Evolutionary conservation across 164 flowering plant genomes (phyloP), one percentile per base, ranked within the genome.

Genomic region (Buxus sempervirens): DNA sequence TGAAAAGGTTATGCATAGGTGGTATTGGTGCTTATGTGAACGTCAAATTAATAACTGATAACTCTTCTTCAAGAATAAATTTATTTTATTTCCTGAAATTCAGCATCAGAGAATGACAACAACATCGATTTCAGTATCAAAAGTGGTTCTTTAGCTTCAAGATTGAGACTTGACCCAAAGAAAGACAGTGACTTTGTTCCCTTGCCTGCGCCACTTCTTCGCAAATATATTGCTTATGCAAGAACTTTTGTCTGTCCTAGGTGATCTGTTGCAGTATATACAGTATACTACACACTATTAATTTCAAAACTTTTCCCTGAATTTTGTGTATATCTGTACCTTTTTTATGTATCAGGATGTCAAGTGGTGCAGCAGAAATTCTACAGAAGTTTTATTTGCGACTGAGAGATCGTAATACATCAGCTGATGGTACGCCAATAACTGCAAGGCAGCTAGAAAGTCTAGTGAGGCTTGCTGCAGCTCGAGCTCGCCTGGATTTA

Each of bases 371-470:
- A 65, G 99, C 96, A 61, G 96, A 91, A 67, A 91, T 93, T 65
- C 73, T 96, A 58, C 93, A 90, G 79, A 87, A 93, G 76, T 96
- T 96, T 70, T 93, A 91, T 77, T 82, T 96, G 49, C 70, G 62
- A 65, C 75, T 96, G 60, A 82, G 99, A 80, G 93, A 90, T 77
- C 92, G 73, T 70, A 86, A 77, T 76, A 93, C 88, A 54, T 84
- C 98, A 27, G 95, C 91, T 62, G 98, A 96, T 83, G 75, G 97
- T 56, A 96, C 96, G 68, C 99, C 99, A 56, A 93, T 93, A 80
- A 96, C 99, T 55, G 99, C 97, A 42, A 84, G 99, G 80, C 99
- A 96, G 72, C 87, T 93, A 53, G 98, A 96, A 75, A 96, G 99
- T 78, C 75, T 96, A 66, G 96, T 96, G 57, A 82, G 99, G 82